These are phyloP conservation scores for Scleroderma bovista DNA, from an alignment of 768 basidiomycete species.

Conservation along the genomic window DNA sequence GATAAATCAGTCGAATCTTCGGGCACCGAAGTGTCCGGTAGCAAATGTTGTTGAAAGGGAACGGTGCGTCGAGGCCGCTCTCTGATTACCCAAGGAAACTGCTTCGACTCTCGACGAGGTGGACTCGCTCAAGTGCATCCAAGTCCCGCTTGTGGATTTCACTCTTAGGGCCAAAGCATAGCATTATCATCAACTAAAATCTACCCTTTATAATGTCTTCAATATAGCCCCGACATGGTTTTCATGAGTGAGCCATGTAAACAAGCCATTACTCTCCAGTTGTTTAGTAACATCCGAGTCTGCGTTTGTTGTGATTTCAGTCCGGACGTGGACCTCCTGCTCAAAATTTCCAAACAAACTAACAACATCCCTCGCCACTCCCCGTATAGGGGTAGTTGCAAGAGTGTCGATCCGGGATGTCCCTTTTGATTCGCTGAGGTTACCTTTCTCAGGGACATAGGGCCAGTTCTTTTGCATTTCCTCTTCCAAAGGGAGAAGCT, in stretches of 20 bases:
- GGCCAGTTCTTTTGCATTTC: conserved; percentile 46
- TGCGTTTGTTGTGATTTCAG: conserved; percentile 9
- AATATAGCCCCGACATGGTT: conserved; percentile 19
- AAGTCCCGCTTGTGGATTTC: too few relatives aligned
- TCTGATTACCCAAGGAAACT: too few relatives aligned
- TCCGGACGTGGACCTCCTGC: conserved; percentile 18
- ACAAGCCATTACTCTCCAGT: conserved; percentile 17
- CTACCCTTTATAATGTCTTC: conserved; percentile 10
- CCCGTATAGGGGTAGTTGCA: conserved; percentile 10
- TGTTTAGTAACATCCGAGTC: conserved; percentile 10
- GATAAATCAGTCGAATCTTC: too few relatives aligned
- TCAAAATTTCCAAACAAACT: conserved; percentile 11
- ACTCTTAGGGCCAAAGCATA: too few relatives aligned
- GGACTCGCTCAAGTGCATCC: too few relatives aligned
- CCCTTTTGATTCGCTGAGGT: not conserved
- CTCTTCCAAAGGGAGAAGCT: conserved; percentile 48
- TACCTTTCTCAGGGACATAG: conserved; percentile 26
- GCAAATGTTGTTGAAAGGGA: too few relatives aligned
- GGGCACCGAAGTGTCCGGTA: too few relatives aligned
- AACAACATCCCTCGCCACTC: conserved; percentile 13
- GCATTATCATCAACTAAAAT: not conserved
- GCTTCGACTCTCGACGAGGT: too few relatives aligned
- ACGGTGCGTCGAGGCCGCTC: too few relatives aligned
- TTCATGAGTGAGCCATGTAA: conserved; percentile 20
- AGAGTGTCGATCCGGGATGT: not conserved